Evolutionary conservation across 441 rosid species (phyloP).

Genomic region (Isatis lusitanica): DNA sequence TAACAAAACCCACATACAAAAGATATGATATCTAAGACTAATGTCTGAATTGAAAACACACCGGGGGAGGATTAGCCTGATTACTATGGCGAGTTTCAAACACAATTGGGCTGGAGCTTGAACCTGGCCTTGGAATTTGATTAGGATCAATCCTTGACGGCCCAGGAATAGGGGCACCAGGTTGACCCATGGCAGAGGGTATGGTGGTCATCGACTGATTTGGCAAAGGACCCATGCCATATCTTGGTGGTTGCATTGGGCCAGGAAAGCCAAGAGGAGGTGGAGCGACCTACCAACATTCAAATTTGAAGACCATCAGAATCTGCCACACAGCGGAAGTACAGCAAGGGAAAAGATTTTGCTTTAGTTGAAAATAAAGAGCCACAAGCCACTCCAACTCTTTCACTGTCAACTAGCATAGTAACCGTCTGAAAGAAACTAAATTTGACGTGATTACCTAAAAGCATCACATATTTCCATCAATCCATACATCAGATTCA

Average conservation of each 20-base stretch:
- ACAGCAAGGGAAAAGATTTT: constrained; percentile 29
- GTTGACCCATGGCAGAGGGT: constrained; percentile 53
- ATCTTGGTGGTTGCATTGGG: constrained; percentile 46
- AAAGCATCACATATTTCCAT: constrained; percentile 12
- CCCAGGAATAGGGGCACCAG: constrained; percentile 46
- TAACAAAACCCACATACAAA: constrained; percentile 1
- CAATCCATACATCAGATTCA: not conserved
- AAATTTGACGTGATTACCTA: not conserved
- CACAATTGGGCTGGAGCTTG: constrained; percentile 45
- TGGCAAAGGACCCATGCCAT: constrained; percentile 52
- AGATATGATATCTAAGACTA: constrained; percentile 15
- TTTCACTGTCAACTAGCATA: constrained; percentile 6
- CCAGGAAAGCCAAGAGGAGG: constrained; percentile 49
- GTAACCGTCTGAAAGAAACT: not conserved
- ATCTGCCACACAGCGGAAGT: constrained; percentile 25
- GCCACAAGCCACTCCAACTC: constrained; percentile 9
- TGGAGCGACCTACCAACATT: constrained; percentile 45
- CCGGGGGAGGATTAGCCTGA: constrained; percentile 66
- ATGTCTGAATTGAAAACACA: constrained; percentile 37
- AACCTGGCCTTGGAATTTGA: constrained; percentile 66
- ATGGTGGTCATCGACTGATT: constrained; percentile 52
- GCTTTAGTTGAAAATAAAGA: constrained; percentile 8
- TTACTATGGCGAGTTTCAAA: constrained; percentile 63
- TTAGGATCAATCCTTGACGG: constrained; percentile 52
- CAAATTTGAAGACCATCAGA: constrained; percentile 36